Conservation (phyloP, 139 green algal genomes). For the Auxenochlorella pyrenoidosa region DNA sequence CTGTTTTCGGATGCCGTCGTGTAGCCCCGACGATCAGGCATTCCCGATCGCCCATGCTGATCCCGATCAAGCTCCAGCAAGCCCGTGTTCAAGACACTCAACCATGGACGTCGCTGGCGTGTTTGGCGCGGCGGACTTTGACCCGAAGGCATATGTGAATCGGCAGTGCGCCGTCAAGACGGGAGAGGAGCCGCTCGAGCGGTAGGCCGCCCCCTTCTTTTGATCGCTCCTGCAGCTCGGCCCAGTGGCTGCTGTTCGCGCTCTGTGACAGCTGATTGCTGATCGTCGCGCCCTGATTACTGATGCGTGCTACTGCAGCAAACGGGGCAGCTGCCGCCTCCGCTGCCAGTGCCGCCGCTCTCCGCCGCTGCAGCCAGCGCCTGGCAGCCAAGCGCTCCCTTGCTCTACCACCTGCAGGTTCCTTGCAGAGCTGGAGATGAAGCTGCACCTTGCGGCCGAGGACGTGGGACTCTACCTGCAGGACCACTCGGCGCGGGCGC, state of each 20-base stretch:
- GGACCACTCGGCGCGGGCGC: slow-evolving; percentile 65
- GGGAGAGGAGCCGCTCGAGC: slow-evolving; percentile 68
- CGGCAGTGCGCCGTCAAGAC: slow-evolving; percentile 33
- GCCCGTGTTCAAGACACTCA: no score
- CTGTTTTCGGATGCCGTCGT: no score
- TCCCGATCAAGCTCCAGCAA: no score
- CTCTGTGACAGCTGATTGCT: neutral
- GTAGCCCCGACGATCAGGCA: no score
- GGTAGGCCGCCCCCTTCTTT: slow-evolving; percentile 19
- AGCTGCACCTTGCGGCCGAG: slow-evolving; percentile 83
- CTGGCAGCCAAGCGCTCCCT: neutral
- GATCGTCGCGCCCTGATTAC: no score
- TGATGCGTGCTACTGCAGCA: neutral
- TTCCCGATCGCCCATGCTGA: no score
- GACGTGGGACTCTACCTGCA: slow-evolving; percentile 77
- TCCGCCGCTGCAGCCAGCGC: no score
- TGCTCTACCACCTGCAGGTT: slow-evolving; percentile 46
- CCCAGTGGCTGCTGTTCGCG: no score
- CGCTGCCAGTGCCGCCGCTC: neutral
- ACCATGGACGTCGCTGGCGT: neutral
- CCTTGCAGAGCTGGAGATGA: slow-evolving; percentile 86
- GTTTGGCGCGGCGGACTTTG: slow-evolving; percentile 68
- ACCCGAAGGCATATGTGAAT: slow-evolving; percentile 76
- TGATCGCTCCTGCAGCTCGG: neutral
- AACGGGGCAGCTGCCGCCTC: neutral